Base-by-base conservation (phyloP, 139 green algal species). In the Chlorella vulgaris region DNA sequence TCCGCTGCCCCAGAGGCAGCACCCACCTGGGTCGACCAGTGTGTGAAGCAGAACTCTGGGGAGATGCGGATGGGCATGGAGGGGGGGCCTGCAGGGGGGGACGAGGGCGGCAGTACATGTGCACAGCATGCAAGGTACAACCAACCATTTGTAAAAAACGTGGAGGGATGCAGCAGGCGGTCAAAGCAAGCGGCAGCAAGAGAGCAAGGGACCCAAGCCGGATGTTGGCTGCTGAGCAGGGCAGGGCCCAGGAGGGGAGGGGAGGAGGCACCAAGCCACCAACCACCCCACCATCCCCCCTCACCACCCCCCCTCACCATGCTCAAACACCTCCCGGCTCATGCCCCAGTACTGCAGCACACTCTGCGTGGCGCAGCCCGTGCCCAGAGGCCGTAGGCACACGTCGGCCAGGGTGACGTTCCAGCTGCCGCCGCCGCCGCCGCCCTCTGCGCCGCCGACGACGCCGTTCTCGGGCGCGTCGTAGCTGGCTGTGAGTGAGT, bases 261-360 rank as follows among this genome's bases (percentile, higher is more conserved):
- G 4, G 31, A 47, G 6, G 29, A 19, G 33, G 7, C 3, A 50
- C 21, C 31, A 53, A 29, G 29, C 33, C 5, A 21, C 4, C 26
- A 10, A 58, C 47, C 47, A 58, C 13, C n/a, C n/a, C 47, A 58
- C 47, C 47, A 58, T 10, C 47, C 10, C 47, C 47, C 10, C 13
- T 15, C 47, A 58, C 13, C 47, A 15, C 47, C 13, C 55, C 53
- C 38, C 62, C 67, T 36, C 58, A 83, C 82, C 86, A 24, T 84
- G 78, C 60, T 89, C 53, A 53, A 87, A 91, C 1, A 88, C 60
- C 4, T 81, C 31, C 18, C 78, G 18, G 80, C 93, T 82, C 91
- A 97, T 94, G 18, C 91, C 75, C 95, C 95, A 98, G 84, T 96
- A 98, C 92, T 98, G 93, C 87, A 96, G 86, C 24, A 97, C 80